A percentile compares a stretch with the other conserved stretches of the same genome.
phyloP scores from a whole-genome alignment of 352 stramenopile genomes.

The Halophytophthora batemanensis region DNA sequence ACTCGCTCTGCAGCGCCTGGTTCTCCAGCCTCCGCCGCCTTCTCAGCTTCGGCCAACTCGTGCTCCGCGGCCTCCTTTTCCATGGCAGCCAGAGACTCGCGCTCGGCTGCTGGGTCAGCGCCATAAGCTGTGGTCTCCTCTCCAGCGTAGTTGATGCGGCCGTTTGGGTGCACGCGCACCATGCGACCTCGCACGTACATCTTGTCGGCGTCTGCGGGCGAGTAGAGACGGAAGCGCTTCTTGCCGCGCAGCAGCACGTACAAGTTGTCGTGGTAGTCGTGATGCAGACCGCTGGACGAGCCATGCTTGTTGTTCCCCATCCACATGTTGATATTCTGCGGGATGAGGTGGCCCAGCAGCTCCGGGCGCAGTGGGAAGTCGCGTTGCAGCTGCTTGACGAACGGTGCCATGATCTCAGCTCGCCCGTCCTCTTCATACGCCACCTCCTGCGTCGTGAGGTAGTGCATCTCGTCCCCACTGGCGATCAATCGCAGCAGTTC shows the following conservation, averaged over 20 bases:
- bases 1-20: constrained; percentile 43
- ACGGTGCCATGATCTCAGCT: constrained; percentile 82
- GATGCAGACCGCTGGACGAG: constrained; percentile 92
- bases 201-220: constrained; percentile 76
- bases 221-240: constrained; percentile 95
- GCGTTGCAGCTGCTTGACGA: constrained; percentile 66
- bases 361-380: constrained; percentile 85
- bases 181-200: constrained; percentile 92
- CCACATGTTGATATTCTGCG: constrained; percentile 97
- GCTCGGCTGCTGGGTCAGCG: constrained; percentile 55
- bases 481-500: constrained; percentile 74
- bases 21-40: constrained; percentile 46
- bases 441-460: constrained; percentile 91
- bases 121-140: constrained; percentile 82
- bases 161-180: constrained; percentile 91
- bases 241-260: constrained; percentile 94
- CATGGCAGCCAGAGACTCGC: constrained; percentile 52
- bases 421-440: constrained; percentile 68
- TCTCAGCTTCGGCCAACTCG: constrained; percentile 59
- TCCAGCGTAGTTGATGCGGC: constrained; percentile 94
- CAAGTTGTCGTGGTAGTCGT: constrained; percentile 99
- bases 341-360: constrained; percentile 87
- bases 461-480: constrained; percentile 72
- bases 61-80: constrained; percentile 59
- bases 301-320: constrained; percentile 88